Base-by-base conservation (phyloP, 2,329 filamentous ascomycete species). In the Trichoderma guizhouense region DNA sequence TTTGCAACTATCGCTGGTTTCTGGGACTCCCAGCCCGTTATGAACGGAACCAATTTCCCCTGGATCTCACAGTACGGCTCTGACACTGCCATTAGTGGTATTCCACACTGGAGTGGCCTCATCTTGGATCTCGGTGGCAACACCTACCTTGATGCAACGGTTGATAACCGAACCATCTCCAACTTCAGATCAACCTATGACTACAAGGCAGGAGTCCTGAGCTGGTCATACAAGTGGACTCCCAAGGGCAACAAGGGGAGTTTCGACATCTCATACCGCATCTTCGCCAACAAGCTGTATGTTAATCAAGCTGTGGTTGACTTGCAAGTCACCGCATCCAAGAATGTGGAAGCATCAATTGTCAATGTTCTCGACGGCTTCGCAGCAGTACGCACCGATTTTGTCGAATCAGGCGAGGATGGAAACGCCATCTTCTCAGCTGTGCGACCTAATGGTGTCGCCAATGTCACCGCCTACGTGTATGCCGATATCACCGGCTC, bases 1-100 rank as follows among this genome's bases (percentile, higher is more conserved):
- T 92, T 93, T 77, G 88, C 88, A 0, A 92, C 90, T 0, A 86
- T 93, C 47, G 86, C 88, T 5, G 91, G 91, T 1, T 93, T 93
- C 76, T 92, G 86, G 79, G 87, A 92, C 74, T 84, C 81, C 2
- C 88, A 92, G 77, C 83, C 84, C 2, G 84, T 81, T 15, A 89
- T 87, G 1, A 89, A 88, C 65, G 84, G 85, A 2, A 86, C 86
- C 26, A 93, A 92, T 75, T 92, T 90, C 75, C 85, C 85, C 0
- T 93, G 91, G 90, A 79, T 93, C 57, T 85, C 88, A 71, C 88
- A 93, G 74, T 91, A 77, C 34, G 74, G 74, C 7, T 72, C 88
- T 71, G 91, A 94, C 76, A 91, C 88, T 75, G 90, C 92, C 65
- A 91, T 93, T 73, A 88, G 87, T 66, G 92, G 92, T 28, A 86